Evolutionary conservation across 352 stramenopile species (phyloP), one percentile per base, ranked within the genome.

Genomic region (Phytophthora idaei): DNA sequence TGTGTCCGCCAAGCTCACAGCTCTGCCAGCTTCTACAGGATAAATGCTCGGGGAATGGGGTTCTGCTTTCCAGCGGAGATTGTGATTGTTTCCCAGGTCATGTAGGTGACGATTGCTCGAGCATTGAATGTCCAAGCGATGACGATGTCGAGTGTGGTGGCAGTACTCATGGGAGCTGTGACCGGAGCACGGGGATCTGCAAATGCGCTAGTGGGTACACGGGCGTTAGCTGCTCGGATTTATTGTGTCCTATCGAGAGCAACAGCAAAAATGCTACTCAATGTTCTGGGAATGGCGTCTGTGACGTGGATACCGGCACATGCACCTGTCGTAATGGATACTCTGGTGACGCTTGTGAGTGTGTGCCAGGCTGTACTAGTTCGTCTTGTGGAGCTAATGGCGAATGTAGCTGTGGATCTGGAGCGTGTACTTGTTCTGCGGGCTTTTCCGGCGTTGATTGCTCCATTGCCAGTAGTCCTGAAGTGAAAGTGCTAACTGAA

Each of bases 11-110:
- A 1, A 87, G 75, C 28, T 62, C 70, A 4, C 68, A 73, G 6
- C 63, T 92, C 11, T 94, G 85, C 34, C 82, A 90, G 48, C 68
- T 90, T 29, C 53, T 94, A 14, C 74, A 91, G 14, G 78, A 89
- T 56, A 83, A 87, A 50, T 94, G 85, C 59, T 92, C 81, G 0
- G 77, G 83, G 9, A 71, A 79, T 15, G 85, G 85, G 3, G 76
- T 92, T 3, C 69, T 90, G 2, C 64, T 86, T 3, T 50, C 76
- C 0, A 83, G 67, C 51, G 83, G 85, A 9, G 44, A 45, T 2
- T 94, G 83, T 50, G 60, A 87, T 17, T 92, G 85, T 48, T 81
- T 85, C 44, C 69, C 80, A 17, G 82, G 83, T 1, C 85, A 72
- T 50, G 55, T 80, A 8, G 83, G 76, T 9, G 68, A 64, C 14